These are phyloP conservation scores for Penicillium janthinellum DNA, from an alignment of 2,329 filamentous ascomycete genomes.

Conservation along the genomic window DNA sequence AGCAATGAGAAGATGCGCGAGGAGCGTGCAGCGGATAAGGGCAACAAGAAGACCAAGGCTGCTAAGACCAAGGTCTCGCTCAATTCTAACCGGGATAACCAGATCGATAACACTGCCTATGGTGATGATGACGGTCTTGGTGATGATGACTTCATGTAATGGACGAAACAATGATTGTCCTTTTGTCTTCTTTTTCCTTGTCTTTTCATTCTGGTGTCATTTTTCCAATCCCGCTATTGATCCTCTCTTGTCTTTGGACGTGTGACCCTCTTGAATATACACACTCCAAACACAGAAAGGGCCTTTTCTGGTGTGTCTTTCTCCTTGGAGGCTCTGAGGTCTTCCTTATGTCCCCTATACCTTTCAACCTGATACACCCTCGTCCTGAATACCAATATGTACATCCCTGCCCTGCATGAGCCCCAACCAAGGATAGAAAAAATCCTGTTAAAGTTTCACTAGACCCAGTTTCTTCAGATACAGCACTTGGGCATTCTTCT, in stretches of 20 bases:
- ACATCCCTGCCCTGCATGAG: not conserved
- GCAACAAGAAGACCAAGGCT: conserved; percentile 95
- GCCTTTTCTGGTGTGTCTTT: not conserved
- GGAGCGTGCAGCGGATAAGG: conserved; percentile 92
- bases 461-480: not conserved
- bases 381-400: not conserved
- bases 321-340: not conserved
- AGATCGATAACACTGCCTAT: conserved; percentile 73
- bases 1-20: conserved; percentile 99
- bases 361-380: not conserved
- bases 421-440: not conserved
- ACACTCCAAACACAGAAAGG: conserved; percentile 1
- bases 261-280: conserved; percentile 14
- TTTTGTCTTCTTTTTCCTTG: conserved; percentile 16
- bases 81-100: conserved; percentile 61
- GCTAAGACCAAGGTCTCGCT: conserved; percentile 91
- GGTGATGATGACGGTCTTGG: conserved; percentile 86
- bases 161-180: conserved; percentile 11
- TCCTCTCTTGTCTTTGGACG: not conserved
- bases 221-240: not conserved
- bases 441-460: not conserved
- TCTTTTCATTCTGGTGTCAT: conserved; percentile 2
- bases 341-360: not conserved
- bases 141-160: conserved; percentile 54
- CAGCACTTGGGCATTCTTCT: not conserved